Conservation (phyloP, 495 filamentous ascomycete species). For the Lophium mytilinum region DNA sequence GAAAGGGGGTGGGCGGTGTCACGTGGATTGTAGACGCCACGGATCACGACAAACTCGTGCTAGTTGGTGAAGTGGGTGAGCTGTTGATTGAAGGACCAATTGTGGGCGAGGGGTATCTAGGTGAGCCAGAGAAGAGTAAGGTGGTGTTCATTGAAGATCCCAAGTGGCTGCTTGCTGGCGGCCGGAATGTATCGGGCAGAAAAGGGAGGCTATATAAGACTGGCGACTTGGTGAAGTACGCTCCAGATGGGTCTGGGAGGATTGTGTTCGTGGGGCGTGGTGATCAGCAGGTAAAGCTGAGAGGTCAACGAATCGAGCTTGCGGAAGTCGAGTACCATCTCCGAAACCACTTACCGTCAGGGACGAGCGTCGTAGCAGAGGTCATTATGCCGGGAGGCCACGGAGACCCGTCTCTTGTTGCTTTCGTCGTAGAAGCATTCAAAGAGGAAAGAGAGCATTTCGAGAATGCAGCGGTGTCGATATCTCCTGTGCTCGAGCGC, state of each 20-base stretch:
- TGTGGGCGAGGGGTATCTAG: constrained; percentile 13
- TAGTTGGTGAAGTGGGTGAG: constrained; percentile 19
- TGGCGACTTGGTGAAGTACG: constrained; percentile 55
- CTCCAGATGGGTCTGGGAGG: constrained; percentile 42
- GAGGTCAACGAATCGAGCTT: constrained; percentile 58
- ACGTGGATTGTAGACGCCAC: constrained; percentile 51
- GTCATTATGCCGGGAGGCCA: constrained; percentile 36
- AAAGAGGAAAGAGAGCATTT: neutral
- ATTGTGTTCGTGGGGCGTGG: constrained; percentile 55
- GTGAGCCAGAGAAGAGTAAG: constrained; percentile 28
- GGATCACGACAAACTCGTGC: constrained; percentile 38
- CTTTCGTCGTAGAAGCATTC: constrained; percentile 32
- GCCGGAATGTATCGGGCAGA: constrained; percentile 31
- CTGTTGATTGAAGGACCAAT: constrained; percentile 18
- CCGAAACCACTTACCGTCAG: constrained; percentile 30
- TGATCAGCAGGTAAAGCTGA: constrained; percentile 59
- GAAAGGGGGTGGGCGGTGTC: constrained; percentile 37
- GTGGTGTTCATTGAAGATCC: constrained; percentile 44
- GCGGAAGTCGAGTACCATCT: constrained; percentile 57
- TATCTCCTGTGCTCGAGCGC: neutral
- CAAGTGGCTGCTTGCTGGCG: constrained; percentile 36
- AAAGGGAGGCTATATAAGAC: constrained; percentile 58
- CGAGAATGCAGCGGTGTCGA: neutral
- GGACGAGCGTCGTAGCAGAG: constrained; percentile 29
- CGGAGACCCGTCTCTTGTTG: constrained; percentile 36